Percentiles rank a stretch among this genome's conserved stretches.
phyloP scores from a whole-genome alignment of 208 protist species.

The Acanthamoeba healyi region DNA sequence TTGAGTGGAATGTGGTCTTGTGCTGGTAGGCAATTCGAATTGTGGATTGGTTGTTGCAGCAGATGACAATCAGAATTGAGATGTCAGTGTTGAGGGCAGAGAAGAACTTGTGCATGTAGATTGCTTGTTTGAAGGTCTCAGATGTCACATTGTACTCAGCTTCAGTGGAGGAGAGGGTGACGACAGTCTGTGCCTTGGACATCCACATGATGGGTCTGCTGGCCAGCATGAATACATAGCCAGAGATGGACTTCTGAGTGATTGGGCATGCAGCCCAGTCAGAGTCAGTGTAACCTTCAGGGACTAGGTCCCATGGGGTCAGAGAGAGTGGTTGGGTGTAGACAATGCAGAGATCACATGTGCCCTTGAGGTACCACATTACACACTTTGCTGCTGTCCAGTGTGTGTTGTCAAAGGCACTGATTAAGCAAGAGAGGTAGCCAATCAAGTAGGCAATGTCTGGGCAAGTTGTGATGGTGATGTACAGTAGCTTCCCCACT shows the following conservation, averaged over 20 bases:
- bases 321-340: background rate
- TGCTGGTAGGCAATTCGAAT: background rate
- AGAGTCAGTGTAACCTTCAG: background rate
- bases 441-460: background rate
- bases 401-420: background rate
- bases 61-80: background rate
- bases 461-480: background rate
- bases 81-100: background rate
- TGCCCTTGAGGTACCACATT: background rate
- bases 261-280: background rate
- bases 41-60: constrained; percentile 12
- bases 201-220: background rate
- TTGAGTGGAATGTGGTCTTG: background rate
- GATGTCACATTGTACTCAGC: background rate
- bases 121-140: background rate
- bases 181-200: background rate
- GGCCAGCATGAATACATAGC: background rate
- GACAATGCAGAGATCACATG: background rate
- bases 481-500: background rate
- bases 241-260: background rate
- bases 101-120: background rate
- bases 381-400: background rate
- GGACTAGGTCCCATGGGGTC: too few relatives aligned
- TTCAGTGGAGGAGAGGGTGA: background rate
- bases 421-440: background rate